phyloP scores from a whole-genome alignment of 169 alveolate species.

The Cryptosporidium meleagridis region DNA sequence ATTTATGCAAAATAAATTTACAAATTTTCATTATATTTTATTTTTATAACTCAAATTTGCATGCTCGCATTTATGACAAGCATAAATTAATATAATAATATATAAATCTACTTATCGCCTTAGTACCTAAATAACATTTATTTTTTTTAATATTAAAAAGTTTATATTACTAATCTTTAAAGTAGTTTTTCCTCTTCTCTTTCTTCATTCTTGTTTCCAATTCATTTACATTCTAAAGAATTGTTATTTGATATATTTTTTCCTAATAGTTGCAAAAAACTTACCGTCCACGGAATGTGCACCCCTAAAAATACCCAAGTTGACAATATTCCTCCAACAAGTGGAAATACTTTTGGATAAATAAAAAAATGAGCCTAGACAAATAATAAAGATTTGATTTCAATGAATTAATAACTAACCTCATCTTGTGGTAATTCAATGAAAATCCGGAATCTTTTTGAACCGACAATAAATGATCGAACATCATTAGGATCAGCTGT shows the following conservation, averaged over 20 bases:
- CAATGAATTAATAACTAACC: constrained; percentile 54
- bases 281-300: constrained; percentile 70
- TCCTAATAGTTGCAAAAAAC: not conserved
- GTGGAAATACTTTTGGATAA: constrained; percentile 77
- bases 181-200: constrained; percentile 52
- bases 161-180: constrained; percentile 6
- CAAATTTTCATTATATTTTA: not conserved
- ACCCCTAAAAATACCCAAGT: constrained; percentile 80
- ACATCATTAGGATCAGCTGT: constrained; percentile 86
- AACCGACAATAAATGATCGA: constrained; percentile 80
- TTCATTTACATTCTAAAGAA: constrained; percentile 44
- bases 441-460: constrained; percentile 81
- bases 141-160: not conserved
- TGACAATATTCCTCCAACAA: constrained; percentile 80
- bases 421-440: constrained; percentile 84
- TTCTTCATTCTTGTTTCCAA: constrained; percentile 61
- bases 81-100: not conserved
- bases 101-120: not conserved
- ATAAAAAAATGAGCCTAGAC: constrained; percentile 66
- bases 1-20: not conserved
- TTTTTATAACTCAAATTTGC: not conserved
- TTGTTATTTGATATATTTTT: not conserved
- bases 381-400: not conserved
- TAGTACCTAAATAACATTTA: constrained; percentile 1
- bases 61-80: not conserved